Evolutionary conservation across 2,329 filamentous ascomycete genomes (phyloP), one percentile per base, ranked within the genome.

Genomic region (Dactylonectria macrodidyma): DNA sequence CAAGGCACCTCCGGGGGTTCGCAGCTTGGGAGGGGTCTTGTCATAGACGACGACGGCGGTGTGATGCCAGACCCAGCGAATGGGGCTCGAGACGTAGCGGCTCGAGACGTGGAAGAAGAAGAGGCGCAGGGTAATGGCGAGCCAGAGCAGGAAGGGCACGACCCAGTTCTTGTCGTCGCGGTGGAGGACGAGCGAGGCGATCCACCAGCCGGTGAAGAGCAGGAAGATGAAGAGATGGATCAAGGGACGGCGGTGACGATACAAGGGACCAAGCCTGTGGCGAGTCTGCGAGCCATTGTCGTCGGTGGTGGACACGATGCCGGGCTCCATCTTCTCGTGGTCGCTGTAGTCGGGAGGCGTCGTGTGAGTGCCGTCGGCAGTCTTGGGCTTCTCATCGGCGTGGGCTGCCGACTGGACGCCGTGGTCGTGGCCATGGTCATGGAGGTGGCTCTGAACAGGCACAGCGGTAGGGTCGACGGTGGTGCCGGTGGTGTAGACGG

Each of bases 101-200:
- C 91, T 89, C 1, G 93, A 91, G 3, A 95, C 82, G 77, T 94
- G 90, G 81, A 93, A 89, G 78, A 92, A 92, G 77, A 97, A 71
- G 56, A 97, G 79, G 38, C 95, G 92, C 58, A 96, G 84, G 11
- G 88, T 89, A 74, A 97, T 90, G 72, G 85, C 87, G 52, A 97
- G 88, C 85, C 92, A 97, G 54, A 97, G 78, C 58, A 97, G 85
- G 81, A 97, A 96, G 0, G 95, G 94, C 57, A 95, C 89, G 64
- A 97, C 81, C 94, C 94, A 97, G 76, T 93, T 94, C 81, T 85
- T 86, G 76, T 94, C 90, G 66, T 91, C 73, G 66, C 89, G 89
- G 79, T 95, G 93, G 60, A 94, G 84, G 66, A 95, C 85, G 55
- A 95, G 83, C 62, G 91, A 89, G 7, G 92, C 90, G 71, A 95